Conservation (phyloP, 352 stramenopile species). For the Globisporangium acanthophoron region DNA sequence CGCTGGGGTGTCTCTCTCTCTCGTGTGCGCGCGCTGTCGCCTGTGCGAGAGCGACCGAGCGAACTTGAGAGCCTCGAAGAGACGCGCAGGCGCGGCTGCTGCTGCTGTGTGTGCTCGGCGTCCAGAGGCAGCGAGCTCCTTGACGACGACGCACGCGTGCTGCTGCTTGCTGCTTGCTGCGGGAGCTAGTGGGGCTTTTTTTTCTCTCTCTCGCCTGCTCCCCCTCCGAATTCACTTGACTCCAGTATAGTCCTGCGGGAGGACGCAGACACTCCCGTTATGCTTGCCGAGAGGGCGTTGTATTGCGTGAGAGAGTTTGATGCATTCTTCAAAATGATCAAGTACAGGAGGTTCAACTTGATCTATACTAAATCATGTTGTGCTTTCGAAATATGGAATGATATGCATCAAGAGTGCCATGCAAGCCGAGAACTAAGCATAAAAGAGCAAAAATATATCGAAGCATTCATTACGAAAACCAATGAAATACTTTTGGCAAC, state of each 20-base stretch:
- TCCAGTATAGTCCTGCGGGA: background rate
- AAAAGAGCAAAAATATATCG: background rate
- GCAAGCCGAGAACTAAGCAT: background rate
- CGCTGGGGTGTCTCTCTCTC: constrained; percentile 15
- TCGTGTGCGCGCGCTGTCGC: background rate
- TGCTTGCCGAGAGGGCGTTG: background rate
- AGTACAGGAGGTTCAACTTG: background rate
- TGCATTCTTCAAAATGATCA: background rate
- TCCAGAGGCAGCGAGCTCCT: background rate
- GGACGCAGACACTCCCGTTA: background rate
- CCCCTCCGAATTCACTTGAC: background rate
- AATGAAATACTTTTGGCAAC: too few species aligned
- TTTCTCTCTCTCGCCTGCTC: background rate
- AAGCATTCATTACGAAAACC: background rate
- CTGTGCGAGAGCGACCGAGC: background rate
- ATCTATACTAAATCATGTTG: background rate
- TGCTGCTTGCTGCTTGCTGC: background rate
- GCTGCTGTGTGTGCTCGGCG: background rate
- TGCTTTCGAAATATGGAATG: background rate
- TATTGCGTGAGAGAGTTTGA: background rate
- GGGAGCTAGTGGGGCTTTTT: background rate
- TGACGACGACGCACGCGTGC: background rate
- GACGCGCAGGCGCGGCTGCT: background rate
- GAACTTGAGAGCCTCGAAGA: background rate
- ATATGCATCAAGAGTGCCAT: background rate